A percentile compares a stretch with the other conserved stretches of the same genome.
These are phyloP conservation scores for Daldinia decipiens DNA, from an alignment of 495 filamentous ascomycete genomes.

Conservation along the genomic window DNA sequence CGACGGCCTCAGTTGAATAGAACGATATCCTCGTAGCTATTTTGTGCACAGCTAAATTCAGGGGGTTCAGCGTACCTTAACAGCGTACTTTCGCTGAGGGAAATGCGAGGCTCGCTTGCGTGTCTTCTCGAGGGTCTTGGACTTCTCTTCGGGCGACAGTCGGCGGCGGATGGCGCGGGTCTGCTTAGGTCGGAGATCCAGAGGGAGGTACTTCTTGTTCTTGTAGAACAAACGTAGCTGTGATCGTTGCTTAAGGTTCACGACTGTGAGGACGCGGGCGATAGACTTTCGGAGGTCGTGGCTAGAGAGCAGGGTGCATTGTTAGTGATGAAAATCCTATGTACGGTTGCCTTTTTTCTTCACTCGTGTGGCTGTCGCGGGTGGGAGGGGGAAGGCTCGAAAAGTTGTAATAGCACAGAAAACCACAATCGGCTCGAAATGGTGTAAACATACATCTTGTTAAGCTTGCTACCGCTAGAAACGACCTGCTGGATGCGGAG, in stretches of 20 bases:
- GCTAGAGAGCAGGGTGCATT: slow-evolving; percentile 57
- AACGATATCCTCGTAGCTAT: not conserved
- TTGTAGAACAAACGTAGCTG: slow-evolving; percentile 99
- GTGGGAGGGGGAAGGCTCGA: not conserved
- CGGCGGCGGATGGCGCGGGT: slow-evolving; percentile 94
- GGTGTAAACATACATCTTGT: slow-evolving; percentile 83
- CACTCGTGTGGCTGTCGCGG: slow-evolving; percentile 13
- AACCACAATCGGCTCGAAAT: not conserved
- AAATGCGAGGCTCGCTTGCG: slow-evolving; percentile 96
- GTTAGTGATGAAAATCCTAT: slow-evolving; percentile 14
- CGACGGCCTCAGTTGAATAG: not conserved
- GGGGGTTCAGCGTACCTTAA: slow-evolving; percentile 75
- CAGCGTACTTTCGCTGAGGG: slow-evolving; percentile 96
- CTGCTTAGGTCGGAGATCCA: slow-evolving; percentile 96
- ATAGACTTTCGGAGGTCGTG: slow-evolving; percentile 99
- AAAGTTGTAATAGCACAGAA: slow-evolving; percentile 14
- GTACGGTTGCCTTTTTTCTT: not conserved
- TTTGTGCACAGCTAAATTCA: not conserved
- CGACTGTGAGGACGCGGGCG: slow-evolving; percentile 96
- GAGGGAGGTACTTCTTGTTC: slow-evolving; percentile 97
- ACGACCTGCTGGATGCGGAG: slow-evolving; percentile 98
- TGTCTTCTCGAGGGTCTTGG: slow-evolving; percentile 83
- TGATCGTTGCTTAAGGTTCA: slow-evolving; percentile 97
- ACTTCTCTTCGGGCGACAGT: slow-evolving; percentile 88
- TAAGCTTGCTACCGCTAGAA: slow-evolving; percentile 90